Evolutionary conservation across 768 basidiomycete species (phyloP).

Genomic region (Bullera alba): DNA sequence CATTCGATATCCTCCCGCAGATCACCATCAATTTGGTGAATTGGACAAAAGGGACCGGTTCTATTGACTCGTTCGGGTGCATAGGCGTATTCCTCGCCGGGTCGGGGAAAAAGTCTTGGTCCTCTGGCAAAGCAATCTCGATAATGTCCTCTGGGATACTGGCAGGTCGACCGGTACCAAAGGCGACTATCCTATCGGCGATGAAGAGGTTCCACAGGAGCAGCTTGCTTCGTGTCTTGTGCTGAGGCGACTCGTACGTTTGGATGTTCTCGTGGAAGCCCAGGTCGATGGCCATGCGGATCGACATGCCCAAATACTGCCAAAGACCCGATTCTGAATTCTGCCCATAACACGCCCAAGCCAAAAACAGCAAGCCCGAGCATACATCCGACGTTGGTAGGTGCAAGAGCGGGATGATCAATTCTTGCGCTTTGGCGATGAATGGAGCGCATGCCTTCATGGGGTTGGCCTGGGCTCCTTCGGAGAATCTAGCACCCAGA

Average conservation of each 20-base stretch:
- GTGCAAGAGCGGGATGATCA: constrained; percentile 31
- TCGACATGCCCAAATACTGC: constrained; percentile 35
- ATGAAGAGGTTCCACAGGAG: constrained; percentile 36
- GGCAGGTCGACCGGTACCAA: constrained; percentile 19
- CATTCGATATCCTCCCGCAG: constrained; percentile 31
- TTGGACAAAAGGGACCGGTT: constrained; percentile 35
- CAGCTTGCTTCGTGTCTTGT: constrained; percentile 29
- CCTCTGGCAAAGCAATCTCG: constrained; percentile 35
- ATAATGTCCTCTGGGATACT: constrained; percentile 36
- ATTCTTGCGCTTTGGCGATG: constrained; percentile 36
- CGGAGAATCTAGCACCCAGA: constrained; percentile 23
- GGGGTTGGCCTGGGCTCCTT: background rate
- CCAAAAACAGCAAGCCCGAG: constrained; percentile 30
- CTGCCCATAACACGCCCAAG: constrained; percentile 37
- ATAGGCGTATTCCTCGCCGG: constrained; percentile 20
- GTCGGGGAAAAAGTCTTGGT: constrained; percentile 35
- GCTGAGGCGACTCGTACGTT: constrained; percentile 33
- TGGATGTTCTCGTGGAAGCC: constrained; percentile 32
- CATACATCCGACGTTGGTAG: constrained; percentile 35
- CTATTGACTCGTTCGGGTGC: constrained; percentile 9
- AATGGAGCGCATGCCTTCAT: constrained; percentile 26
- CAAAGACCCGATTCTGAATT: constrained; percentile 36
- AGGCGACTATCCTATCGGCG: constrained; percentile 37
- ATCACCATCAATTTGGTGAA: constrained; percentile 37
- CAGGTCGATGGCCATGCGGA: constrained; percentile 37